Evolutionary conservation across 1,139 yeast genomes (phyloP).

Genomic region (Suhomyces chickasaworum): DNA sequence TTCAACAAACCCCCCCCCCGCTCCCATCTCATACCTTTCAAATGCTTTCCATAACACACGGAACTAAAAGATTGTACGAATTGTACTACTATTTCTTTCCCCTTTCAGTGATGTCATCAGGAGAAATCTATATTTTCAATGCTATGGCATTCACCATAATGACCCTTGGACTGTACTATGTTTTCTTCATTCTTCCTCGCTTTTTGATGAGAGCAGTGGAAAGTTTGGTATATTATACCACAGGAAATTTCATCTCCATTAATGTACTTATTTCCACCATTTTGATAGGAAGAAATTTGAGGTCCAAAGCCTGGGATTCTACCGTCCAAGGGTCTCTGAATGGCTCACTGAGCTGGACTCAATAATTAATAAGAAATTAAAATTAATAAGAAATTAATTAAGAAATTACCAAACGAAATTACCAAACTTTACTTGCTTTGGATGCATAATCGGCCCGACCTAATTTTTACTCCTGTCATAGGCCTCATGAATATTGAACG

Average conservation of each 20-base stretch:
- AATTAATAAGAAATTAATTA: no score
- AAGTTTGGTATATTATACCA: slow-evolving; percentile 21
- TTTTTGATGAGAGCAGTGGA: slow-evolving; percentile 20
- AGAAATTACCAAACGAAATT: no score
- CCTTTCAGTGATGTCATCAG: slow-evolving; percentile 30
- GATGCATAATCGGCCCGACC: slow-evolving; percentile 1
- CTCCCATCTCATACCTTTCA: background rate
- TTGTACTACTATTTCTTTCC: slow-evolving; percentile 32
- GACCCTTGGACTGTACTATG: slow-evolving; percentile 22
- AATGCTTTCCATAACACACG: slow-evolving; percentile 4
- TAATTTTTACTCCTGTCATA: background rate
- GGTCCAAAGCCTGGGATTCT: slow-evolving; percentile 6
- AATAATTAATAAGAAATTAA: no score
- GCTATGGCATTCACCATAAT: slow-evolving; percentile 20
- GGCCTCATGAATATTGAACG: slow-evolving; percentile 5
- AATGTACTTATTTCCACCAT: slow-evolving; percentile 15
- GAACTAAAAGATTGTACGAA: slow-evolving; percentile 21
- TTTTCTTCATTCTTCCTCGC: slow-evolving; percentile 20
- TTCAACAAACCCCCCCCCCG: no score
- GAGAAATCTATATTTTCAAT: slow-evolving; percentile 27
- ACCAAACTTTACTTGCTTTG: background rate
- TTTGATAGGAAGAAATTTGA: slow-evolving; percentile 9
- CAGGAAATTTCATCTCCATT: slow-evolving; percentile 17
- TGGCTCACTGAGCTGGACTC: slow-evolving; percentile 5
- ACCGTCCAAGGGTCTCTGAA: background rate